These are phyloP conservation scores for Linum lewisii DNA, from an alignment of 345 rosid species.

Conservation along the genomic window DNA sequence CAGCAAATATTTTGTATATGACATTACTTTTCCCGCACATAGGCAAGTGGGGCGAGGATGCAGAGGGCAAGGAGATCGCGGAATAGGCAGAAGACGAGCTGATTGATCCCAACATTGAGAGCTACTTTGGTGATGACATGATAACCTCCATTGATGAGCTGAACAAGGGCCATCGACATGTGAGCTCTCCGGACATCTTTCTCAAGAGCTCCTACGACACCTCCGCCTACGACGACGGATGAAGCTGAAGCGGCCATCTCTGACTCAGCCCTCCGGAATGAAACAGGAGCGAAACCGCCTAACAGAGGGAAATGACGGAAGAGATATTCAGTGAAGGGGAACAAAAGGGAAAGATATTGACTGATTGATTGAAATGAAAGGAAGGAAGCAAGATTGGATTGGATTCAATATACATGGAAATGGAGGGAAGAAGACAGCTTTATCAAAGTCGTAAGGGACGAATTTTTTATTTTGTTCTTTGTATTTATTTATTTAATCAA, in stretches of 20 bases:
- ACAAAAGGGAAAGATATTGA: too few species aligned
- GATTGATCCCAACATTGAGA: constrained; percentile 87
- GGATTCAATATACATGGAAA: background rate
- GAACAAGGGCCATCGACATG: constrained; percentile 76
- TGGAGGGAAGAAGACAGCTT: background rate
- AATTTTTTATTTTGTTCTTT: background rate
- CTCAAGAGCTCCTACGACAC: constrained; percentile 19
- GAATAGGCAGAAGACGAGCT: constrained; percentile 88
- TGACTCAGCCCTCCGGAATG: too few species aligned
- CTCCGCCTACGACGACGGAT: constrained; percentile 3
- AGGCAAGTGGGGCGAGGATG: constrained; percentile 83
- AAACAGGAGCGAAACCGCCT: too few species aligned
- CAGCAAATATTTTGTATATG: background rate
- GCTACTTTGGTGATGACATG: constrained; percentile 96
- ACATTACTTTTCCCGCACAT: constrained; percentile 64
- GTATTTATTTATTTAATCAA: too few species aligned
- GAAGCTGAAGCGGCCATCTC: constrained; percentile 2
- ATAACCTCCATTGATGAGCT: constrained; percentile 79
- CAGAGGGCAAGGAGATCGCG: constrained; percentile 90
- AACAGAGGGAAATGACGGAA: too few species aligned
- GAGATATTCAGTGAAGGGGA: too few species aligned
- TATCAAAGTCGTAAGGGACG: too few species aligned
- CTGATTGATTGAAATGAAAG: background rate
- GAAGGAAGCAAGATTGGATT: background rate
- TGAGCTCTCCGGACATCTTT: constrained; percentile 59